These are phyloP conservation scores for Helotiales sp. DNA, from an alignment of 2,329 filamentous ascomycete genomes.

Conservation along the genomic window DNA sequence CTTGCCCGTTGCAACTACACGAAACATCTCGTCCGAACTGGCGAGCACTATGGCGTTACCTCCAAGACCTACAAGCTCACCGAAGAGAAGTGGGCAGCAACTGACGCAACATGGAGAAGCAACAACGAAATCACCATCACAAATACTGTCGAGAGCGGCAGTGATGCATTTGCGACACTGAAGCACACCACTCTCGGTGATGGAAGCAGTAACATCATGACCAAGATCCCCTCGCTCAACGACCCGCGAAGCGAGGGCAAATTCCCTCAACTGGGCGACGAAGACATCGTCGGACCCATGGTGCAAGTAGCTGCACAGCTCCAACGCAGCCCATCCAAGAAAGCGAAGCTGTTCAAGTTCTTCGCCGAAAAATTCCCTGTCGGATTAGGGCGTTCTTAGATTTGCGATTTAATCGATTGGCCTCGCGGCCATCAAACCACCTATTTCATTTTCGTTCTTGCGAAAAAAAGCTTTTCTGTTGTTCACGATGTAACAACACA, in stretches of 20 bases:
- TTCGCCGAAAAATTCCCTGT: conserved; percentile 43
- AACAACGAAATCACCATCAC: conserved; percentile 69
- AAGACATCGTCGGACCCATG: conserved; percentile 95
- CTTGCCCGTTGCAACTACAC: conserved; percentile 83
- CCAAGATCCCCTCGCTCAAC: conserved; percentile 70
- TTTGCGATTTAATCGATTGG: background rate
- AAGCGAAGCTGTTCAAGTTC: conserved; percentile 42
- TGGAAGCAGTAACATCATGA: conserved; percentile 53
- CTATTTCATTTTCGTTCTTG: background rate
- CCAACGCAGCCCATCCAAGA: conserved; percentile 41
- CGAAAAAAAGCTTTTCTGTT: conserved; percentile 2
- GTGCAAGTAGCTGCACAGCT: conserved; percentile 42
- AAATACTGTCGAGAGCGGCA: conserved; percentile 50
- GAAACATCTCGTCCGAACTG: conserved; percentile 84
- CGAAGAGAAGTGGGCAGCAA: conserved; percentile 85
- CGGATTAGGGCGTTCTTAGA: conserved; percentile 36
- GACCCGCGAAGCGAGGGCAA: conserved; percentile 74
- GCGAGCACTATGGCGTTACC: conserved; percentile 88
- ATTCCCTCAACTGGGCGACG: conserved; percentile 85
- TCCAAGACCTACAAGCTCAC: conserved; percentile 88
- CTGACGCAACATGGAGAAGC: conserved; percentile 74
- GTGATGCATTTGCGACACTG: conserved; percentile 50
- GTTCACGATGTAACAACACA: conserved; percentile 10
- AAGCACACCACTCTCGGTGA: conserved; percentile 54
- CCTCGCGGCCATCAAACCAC: conserved; percentile 16